Conservation (phyloP, 2,329 filamentous ascomycete genomes). For the Mariannaea elegans region DNA sequence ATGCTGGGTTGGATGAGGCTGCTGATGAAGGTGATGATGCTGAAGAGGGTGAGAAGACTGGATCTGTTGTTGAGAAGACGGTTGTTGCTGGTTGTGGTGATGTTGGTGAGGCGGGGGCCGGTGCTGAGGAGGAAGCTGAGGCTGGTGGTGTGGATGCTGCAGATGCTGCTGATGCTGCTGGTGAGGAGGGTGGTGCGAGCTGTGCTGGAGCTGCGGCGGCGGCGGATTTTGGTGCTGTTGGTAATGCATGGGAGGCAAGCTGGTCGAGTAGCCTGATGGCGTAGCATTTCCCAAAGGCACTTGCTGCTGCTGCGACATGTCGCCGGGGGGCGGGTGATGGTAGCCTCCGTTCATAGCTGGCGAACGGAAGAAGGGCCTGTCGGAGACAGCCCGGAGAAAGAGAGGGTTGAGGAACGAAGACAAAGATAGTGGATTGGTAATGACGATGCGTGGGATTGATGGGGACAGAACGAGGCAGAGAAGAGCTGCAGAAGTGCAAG, state of each 20-base stretch:
- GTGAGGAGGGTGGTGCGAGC: constrained; percentile 29
- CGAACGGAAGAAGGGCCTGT: not conserved
- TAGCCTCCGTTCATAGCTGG: constrained; percentile 44
- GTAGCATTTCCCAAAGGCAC: constrained; percentile 36
- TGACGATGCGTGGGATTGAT: not conserved
- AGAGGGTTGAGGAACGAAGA: not conserved
- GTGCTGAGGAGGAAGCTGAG: constrained; percentile 21
- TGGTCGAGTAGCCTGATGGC: constrained; percentile 36
- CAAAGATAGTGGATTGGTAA: not conserved
- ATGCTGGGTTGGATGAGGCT: constrained; percentile 26
- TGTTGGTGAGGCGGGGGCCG: constrained; percentile 17
- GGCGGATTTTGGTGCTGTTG: constrained; percentile 33
- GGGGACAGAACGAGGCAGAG: not conserved
- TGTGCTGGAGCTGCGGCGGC: constrained; percentile 31
- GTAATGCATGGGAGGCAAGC: constrained; percentile 34
- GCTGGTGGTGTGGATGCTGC: constrained; percentile 28
- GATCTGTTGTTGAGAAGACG: constrained; percentile 9
- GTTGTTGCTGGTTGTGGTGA: constrained; percentile 33
- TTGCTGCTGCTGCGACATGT: constrained; percentile 42
- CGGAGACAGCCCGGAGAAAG: not conserved
- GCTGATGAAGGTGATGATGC: constrained; percentile 35
- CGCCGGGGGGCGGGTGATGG: constrained; percentile 34
- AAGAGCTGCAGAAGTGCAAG: not conserved
- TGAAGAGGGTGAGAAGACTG: constrained; percentile 22
- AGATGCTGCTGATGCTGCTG: constrained; percentile 20